phyloP scores from a whole-genome alignment of 1,139 yeast genomes.

The Petasospora fabianii region DNA sequence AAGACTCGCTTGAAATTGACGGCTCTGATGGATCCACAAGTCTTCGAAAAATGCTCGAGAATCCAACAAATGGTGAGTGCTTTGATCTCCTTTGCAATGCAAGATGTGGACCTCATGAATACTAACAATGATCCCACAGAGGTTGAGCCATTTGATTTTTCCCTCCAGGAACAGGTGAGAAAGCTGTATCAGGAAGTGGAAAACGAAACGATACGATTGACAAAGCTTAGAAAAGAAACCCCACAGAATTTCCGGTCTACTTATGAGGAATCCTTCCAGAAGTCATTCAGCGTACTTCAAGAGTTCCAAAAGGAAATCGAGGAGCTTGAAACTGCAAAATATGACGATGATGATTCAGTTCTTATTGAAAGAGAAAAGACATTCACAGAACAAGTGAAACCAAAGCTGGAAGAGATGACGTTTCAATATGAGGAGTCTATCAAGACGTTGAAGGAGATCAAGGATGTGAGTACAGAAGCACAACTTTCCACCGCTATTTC shows the following conservation, averaged over 20 bases:
- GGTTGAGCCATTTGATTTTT: slow-evolving; percentile 58
- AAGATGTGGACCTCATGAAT: too few species aligned
- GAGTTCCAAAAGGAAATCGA: slow-evolving; percentile 19
- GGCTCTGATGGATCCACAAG: slow-evolving; percentile 10
- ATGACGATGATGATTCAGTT: background rate
- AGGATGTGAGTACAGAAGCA: slow-evolving; percentile 20
- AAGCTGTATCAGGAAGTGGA: slow-evolving; percentile 53
- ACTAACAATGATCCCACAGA: slow-evolving; percentile 2
- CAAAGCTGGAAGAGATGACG: slow-evolving; percentile 13
- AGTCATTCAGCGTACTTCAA: slow-evolving; percentile 26
- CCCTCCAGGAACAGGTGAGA: slow-evolving; percentile 51
- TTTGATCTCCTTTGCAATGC: too few species aligned
- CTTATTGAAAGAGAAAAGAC: slow-evolving; percentile 12
- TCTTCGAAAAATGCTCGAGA: slow-evolving; percentile 17
- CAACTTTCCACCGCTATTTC: background rate
- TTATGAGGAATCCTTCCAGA: slow-evolving; percentile 28
- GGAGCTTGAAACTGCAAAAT: slow-evolving; percentile 6
- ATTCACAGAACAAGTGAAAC: slow-evolving; percentile 10
- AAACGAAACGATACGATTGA: slow-evolving; percentile 49
- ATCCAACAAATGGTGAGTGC: slow-evolving; percentile 18
- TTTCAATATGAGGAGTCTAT: slow-evolving; percentile 23
- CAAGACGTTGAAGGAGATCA: slow-evolving; percentile 19
- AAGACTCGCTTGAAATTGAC: slow-evolving; percentile 21
- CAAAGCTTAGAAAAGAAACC: slow-evolving; percentile 49
- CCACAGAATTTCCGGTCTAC: slow-evolving; percentile 36